Base-by-base conservation (phyloP, 129 eudicot genomes). In the Arctium minus region DNA sequence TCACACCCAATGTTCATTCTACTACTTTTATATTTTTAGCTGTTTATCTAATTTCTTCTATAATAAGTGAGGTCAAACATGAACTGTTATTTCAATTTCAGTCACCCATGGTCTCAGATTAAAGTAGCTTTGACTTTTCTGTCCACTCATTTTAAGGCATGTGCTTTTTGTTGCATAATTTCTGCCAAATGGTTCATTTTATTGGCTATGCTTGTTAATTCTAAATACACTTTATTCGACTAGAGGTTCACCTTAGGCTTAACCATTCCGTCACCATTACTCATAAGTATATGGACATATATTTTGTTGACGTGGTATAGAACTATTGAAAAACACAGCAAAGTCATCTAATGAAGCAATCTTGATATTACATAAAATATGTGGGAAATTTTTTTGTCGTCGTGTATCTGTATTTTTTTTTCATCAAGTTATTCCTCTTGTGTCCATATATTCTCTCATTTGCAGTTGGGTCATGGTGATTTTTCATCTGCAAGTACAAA, bases 391-490 rank as follows among this genome's bases (percentile, higher is more conserved):
- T 11, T 65, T 17, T 46, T 13, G 4, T 5, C 65, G 77, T 53
- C 10, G 18, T 17, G 68, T 72, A 36, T 69, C 15, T 82, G 18
- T 69, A 5, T 48, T 36, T 69, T 1, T 75, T 27, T 77, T 17
- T 71, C 22, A 15, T 18, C 37, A 33, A 37, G 7, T 72, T 32
- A 73, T 73, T 27, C 71, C 18, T 30, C 22, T 65, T 81, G n/a
- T 74, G 48, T 42, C 67, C 44, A 40, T 76, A 31, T 38, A 27
- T 69, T 76, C 62, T 82, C 68, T 65, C 78, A 40, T 83, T 27
- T 88, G 79, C 93, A 93, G 99, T 74, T 96, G 78, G 99, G 99
- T 38, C 99, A 96, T 91, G 99, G 99, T 53, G 97, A 96, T 84
- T 96, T 86, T 92, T 96, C 99, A 80, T 88, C 97, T 62, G 86